Percentiles rank a stretch among this genome's conserved stretches.
These are phyloP conservation scores for Rhododendron ferrugineum DNA, from an alignment of 148 eudicot genomes.

Conservation along the genomic window DNA sequence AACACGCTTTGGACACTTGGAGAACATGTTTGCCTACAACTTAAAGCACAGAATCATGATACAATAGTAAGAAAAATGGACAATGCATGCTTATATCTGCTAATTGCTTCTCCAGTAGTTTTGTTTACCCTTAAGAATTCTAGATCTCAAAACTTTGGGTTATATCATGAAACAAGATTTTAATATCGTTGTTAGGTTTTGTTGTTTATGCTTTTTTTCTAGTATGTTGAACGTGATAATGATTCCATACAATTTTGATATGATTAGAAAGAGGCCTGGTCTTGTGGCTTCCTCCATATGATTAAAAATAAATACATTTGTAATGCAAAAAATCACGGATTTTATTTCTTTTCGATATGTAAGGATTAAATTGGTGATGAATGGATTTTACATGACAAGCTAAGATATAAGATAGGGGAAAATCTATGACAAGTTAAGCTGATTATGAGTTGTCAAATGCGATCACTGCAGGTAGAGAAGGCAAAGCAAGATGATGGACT, in stretches of 20 bases:
- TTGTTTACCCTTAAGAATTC: neutral
- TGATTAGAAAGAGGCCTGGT: neutral
- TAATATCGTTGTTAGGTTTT: neutral
- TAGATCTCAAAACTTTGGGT: neutral
- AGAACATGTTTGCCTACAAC: neutral
- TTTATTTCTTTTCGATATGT: neutral
- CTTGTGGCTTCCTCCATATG: neutral
- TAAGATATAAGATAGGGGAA: neutral
- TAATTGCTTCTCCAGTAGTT: neutral
- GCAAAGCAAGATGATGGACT: conserved; percentile 81
- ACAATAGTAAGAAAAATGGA: neutral
- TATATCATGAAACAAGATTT: neutral
- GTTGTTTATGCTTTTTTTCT: neutral
- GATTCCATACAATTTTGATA: neutral
- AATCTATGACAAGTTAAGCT: neutral
- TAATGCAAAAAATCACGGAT: neutral
- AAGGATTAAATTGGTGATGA: neutral
- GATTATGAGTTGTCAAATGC: neutral
- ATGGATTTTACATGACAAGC: neutral
- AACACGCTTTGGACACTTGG: neutral
- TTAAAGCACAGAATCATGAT: neutral
- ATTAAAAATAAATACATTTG: neutral
- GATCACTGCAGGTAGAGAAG: conserved; percentile 56
- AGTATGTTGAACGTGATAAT: neutral
- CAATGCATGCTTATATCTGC: neutral